Base-by-base conservation (phyloP, 2,329 filamentous ascomycete genomes). In the Huntiella decipiens region DNA sequence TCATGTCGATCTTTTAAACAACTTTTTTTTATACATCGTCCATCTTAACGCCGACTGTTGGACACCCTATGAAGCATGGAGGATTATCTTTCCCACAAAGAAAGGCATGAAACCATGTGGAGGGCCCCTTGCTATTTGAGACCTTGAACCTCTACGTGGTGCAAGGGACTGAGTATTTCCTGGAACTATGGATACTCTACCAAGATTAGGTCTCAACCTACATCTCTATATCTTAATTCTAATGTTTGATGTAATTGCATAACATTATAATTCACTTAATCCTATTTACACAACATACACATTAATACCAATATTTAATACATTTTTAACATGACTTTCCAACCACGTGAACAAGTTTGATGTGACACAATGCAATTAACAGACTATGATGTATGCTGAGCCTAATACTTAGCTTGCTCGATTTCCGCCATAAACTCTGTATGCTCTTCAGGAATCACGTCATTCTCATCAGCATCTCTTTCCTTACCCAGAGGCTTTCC, bases 41-140 rank as follows among this genome's bases (percentile, higher is more conserved):
- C 57, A 54, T 59, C 57, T 53, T 51, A 59, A 59, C 53, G 57
- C 57, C 57, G 57, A 59, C 56, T 54, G 56, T 59, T 54, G 57
- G 56, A 54, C 56, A 58, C 43, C 55, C 49, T 36, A 43, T 54
- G 54, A 56, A 53, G 46, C 54, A 49, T 51, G 47, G 47, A 36
- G 46, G 52, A 50, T 33, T 45, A 33, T 33, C 38, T 5, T 44
- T 32, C 45, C 42, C 4, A 19, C 31, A 10, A 17, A 33, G 34
- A 34, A 36, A 48, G 38, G 47, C 10, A 35, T 45, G 38, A 51
- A 49, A 51, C 50, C 44, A 46, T 45, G 47, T 39, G 50, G 54
- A 53, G 52, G 52, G 48, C 44, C 50, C 52, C 53, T 53, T 52
- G 49, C 51, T 43, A 38, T n/a, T 45, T 40, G 46, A 48, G 44